phyloP scores from a whole-genome alignment of 1,284 basidiomycete species.

The Gomphus bonarii region DNA sequence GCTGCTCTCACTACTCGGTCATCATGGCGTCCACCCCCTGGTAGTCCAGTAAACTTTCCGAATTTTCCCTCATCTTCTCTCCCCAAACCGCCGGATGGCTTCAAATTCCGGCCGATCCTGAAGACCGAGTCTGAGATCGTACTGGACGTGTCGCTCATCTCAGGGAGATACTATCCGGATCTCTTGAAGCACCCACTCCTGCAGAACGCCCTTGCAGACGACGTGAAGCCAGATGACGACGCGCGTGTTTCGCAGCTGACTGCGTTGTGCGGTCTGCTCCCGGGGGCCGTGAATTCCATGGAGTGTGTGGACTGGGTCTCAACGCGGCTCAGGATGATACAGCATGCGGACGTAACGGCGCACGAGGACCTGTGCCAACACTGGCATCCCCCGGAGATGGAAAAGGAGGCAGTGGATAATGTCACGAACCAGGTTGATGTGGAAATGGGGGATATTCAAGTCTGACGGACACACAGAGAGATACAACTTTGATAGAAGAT shows the following conservation, averaged over 20 bases:
- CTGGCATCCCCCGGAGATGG: constrained; percentile 17
- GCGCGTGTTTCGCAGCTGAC: constrained; percentile 30
- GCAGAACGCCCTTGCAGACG: constrained; percentile 24
- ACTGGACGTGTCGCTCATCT: constrained; percentile 53
- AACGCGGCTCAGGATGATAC: constrained; percentile 42
- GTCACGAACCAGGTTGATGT: not conserved
- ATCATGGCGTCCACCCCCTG: not conserved
- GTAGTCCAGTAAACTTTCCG: not conserved
- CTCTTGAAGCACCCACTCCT: constrained; percentile 54
- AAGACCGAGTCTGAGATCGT: constrained; percentile 51
- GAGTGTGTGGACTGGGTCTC: constrained; percentile 45
- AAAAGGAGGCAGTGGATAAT: not conserved
- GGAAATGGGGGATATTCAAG: too few relatives aligned
- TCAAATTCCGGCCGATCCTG: constrained; percentile 59
- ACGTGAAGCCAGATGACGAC: constrained; percentile 18
- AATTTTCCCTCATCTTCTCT: constrained; percentile 22
- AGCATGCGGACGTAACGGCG: constrained; percentile 44
- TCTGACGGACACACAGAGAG: too few relatives aligned
- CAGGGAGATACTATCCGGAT: constrained; percentile 65
- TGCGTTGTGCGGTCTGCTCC: constrained; percentile 53
- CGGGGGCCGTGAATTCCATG: constrained; percentile 53
- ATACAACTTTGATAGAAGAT: too few relatives aligned
- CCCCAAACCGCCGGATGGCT: constrained; percentile 52
- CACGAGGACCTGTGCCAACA: constrained; percentile 27
- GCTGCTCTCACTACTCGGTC: not conserved